Base-by-base conservation (phyloP, 441 rosid species). In the Sinapis alba region DNA sequence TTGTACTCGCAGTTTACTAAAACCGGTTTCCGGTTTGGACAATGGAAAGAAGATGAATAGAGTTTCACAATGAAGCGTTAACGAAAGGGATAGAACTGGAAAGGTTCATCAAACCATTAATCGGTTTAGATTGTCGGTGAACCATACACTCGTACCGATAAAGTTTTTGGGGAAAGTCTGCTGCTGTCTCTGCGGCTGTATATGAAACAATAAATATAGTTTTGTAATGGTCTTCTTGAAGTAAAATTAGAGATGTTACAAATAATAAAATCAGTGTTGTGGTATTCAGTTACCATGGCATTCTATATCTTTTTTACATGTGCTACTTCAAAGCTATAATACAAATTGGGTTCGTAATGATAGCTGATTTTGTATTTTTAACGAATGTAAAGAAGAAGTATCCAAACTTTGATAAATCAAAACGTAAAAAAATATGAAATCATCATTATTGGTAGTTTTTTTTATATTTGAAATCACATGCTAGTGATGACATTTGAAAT, bases 1-100 rank as follows among this genome's bases (percentile, higher is more conserved):
- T 7, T n/a, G 12, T 23, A 56, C n/a, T 51, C 4, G 34, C 86
- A 86, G 98, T 77, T 71, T 77, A 68, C 65, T 86, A 51, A 84
- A 83, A 73, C 81, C 75, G 65, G 81, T 84, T 43, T 77, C 88
- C 9, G 90, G 89, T 81, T 82, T 28, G 34, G 34, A 28, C 7
- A 28, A 6, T 79, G 81, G 62, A 12, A 72, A 23, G 72, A 83
- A 69, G 60, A 64, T 60, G n/a, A 72, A 65, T 73, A 76, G 76
- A 68, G 76, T 71, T 68, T 67, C 73, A 9, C 72, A 85, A 66
- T 83, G 30, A 72, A 60, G 43, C 11, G 20, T 65, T 30, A 30
- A 65, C 65, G 36, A 26, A 54, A n/a, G 51, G 4, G 10, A 6
- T 30, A 10, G 30, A 30, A 47, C 27, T 28, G 34, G 58, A 34